Evolutionary conservation across 768 basidiomycete species (phyloP).

Genomic region (Termitomyces sp.): DNA sequence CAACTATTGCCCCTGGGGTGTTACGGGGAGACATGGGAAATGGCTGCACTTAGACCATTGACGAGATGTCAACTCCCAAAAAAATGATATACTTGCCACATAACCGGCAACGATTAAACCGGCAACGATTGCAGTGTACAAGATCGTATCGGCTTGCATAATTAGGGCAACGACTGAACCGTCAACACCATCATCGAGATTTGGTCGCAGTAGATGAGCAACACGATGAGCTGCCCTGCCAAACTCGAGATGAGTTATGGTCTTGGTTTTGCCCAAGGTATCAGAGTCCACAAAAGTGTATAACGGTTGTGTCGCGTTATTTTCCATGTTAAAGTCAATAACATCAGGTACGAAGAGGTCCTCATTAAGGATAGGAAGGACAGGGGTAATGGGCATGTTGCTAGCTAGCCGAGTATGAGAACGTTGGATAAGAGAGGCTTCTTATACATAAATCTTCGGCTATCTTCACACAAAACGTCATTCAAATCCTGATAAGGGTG

Average conservation of each 20-base stretch:
- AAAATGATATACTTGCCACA: constrained; percentile 14
- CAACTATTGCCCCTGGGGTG: constrained; percentile 25
- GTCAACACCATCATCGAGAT: constrained; percentile 20
- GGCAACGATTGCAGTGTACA: constrained; percentile 28
- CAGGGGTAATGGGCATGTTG: neutral
- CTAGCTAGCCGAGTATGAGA: neutral
- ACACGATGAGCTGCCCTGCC: constrained; percentile 13
- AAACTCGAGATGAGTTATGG: constrained; percentile 37
- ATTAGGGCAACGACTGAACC: constrained; percentile 27
- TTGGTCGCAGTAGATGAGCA: constrained; percentile 31
- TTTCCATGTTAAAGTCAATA: constrained; percentile 6
- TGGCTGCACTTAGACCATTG: constrained; percentile 18
- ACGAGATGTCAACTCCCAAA: neutral
- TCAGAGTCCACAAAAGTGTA: neutral
- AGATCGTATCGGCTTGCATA: constrained; percentile 19
- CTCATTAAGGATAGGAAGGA: constrained; percentile 1
- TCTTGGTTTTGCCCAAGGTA: constrained; percentile 6
- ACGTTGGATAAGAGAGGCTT: neutral
- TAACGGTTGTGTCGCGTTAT: constrained; percentile 9
- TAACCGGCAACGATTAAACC: constrained; percentile 25
- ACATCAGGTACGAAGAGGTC: constrained; percentile 5
- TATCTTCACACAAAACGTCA: no score
- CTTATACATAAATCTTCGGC: neutral
- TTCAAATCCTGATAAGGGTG: no score
- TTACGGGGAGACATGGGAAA: constrained; percentile 34